Conservation (phyloP, 2,329 filamentous ascomycete species). For the Penicillium concentricum region DNA sequence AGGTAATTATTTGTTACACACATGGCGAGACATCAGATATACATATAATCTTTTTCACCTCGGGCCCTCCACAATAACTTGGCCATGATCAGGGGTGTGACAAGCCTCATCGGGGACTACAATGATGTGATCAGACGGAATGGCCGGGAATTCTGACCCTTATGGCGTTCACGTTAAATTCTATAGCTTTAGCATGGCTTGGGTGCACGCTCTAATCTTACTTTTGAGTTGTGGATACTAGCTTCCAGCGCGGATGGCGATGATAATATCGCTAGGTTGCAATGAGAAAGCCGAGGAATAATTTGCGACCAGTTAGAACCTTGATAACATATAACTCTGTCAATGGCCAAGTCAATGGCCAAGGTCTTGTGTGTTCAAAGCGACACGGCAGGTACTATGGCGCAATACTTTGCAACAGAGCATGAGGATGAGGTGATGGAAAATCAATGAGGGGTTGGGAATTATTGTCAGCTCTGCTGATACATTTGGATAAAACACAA, state of each 20-base stretch:
- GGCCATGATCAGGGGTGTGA: background rate
- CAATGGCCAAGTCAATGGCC: background rate
- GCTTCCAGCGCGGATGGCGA: background rate
- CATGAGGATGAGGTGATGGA: constrained; percentile 2
- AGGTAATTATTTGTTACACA: no score
- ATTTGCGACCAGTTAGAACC: background rate
- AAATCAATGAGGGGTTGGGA: background rate
- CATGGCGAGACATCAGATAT: background rate
- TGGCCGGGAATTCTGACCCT: background rate
- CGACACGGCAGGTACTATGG: background rate
- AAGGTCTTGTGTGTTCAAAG: background rate
- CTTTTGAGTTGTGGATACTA: background rate
- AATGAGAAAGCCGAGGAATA: background rate
- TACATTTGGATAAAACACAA: background rate
- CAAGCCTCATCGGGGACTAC: background rate
- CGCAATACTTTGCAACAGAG: constrained; percentile 7
- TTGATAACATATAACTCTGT: background rate
- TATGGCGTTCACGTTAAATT: background rate
- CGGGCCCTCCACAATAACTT: background rate
- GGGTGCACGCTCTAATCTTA: background rate
- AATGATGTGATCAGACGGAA: background rate
- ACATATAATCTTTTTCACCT: background rate
- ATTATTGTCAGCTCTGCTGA: background rate
- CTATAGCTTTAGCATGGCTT: background rate
- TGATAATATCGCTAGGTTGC: background rate